Percentiles rank a stretch among this genome's conserved stretches.
Evolutionary conservation across 106 monocot genomes (phyloP).

Genomic region (Ottelia alismoides): DNA sequence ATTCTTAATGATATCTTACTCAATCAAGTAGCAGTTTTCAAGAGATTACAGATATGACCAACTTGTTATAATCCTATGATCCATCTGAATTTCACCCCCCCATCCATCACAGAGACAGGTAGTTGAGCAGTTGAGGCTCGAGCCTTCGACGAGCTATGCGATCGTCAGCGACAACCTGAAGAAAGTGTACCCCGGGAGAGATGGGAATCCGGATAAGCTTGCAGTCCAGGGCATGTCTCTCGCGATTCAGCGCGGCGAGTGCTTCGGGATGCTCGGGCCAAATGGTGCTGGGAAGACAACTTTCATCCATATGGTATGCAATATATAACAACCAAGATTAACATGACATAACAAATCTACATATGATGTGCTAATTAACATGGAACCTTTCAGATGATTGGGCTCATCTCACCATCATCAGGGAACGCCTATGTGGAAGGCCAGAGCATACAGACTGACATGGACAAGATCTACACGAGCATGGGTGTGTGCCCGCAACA

Average conservation of each 20-base stretch:
- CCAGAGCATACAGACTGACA: conserved; percentile 36
- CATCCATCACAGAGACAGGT: conserved; percentile 29
- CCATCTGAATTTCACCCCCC: neutral
- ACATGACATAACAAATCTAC: too few relatives aligned
- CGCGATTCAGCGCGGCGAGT: conserved; percentile 54
- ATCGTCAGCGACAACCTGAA: conserved; percentile 53
- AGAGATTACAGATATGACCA: too few relatives aligned
- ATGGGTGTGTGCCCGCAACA: conserved; percentile 90
- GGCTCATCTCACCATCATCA: conserved; percentile 50
- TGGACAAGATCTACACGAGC: conserved; percentile 51
- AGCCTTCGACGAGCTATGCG: conserved; percentile 24
- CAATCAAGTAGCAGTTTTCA: too few relatives aligned
- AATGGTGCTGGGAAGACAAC: conserved; percentile 85
- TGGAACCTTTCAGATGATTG: conserved; percentile 95
- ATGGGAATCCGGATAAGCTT: conserved; percentile 59
- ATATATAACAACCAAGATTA: too few relatives aligned
- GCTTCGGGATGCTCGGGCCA: conserved; percentile 79
- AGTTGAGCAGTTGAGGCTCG: conserved; percentile 32
- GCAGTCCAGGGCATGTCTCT: conserved; percentile 66
- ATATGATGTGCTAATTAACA: too few relatives aligned
- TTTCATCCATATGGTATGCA: conserved; percentile 71
- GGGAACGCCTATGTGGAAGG: conserved; percentile 59
- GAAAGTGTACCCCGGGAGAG: conserved; percentile 46
- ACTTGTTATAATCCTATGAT: neutral
- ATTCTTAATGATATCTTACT: neutral